phyloP scores from a whole-genome alignment of 768 basidiomycete genomes.

The Leccinum fibrillosum region DNA sequence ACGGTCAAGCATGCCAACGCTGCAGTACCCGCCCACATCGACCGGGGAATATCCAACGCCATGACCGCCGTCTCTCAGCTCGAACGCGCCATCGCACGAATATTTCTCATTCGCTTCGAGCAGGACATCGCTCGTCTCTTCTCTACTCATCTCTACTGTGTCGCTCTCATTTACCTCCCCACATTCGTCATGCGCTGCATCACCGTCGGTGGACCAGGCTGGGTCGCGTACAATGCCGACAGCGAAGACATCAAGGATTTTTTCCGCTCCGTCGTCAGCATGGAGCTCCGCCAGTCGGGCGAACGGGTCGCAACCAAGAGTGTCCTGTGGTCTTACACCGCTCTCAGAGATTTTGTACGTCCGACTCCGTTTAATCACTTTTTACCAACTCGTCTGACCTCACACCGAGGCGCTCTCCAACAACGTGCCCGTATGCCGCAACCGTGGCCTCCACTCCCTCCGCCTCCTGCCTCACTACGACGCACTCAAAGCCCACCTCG shows the following conservation, averaged over 20 bases:
- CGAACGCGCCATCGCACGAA: conserved; percentile 64
- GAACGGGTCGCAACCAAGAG: conserved; percentile 79
- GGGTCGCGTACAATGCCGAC: conserved; percentile 66
- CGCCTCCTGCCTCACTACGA: conserved; percentile 60
- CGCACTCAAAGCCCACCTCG: conserved; percentile 59
- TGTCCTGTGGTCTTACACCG: conserved; percentile 77
- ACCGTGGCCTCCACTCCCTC: conserved; percentile 64
- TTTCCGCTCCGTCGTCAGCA: conserved; percentile 62
- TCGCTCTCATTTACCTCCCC: conserved; percentile 64
- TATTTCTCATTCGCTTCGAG: conserved; percentile 67
- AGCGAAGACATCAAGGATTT: conserved; percentile 73
- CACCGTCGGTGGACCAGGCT: conserved; percentile 59
- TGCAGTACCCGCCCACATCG: conserved; percentile 44
- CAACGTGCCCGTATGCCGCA: conserved; percentile 60
- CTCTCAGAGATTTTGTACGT: conserved; percentile 69
- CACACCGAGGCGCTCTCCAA: conserved; percentile 61
- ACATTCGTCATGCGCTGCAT: conserved; percentile 65
- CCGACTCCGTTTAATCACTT: conserved; percentile 3
- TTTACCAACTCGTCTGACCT: background rate
- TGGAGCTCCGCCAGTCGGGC: conserved; percentile 77
- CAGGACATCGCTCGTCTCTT: conserved; percentile 74
- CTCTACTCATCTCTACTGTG: conserved; percentile 63
- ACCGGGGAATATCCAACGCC: conserved; percentile 53
- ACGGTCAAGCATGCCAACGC: background rate
- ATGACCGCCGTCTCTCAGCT: conserved; percentile 62